These are phyloP conservation scores for Pseudocohnilembus persalinus DNA, from an alignment of 169 alveolate genomes.

Conservation along the genomic window DNA sequence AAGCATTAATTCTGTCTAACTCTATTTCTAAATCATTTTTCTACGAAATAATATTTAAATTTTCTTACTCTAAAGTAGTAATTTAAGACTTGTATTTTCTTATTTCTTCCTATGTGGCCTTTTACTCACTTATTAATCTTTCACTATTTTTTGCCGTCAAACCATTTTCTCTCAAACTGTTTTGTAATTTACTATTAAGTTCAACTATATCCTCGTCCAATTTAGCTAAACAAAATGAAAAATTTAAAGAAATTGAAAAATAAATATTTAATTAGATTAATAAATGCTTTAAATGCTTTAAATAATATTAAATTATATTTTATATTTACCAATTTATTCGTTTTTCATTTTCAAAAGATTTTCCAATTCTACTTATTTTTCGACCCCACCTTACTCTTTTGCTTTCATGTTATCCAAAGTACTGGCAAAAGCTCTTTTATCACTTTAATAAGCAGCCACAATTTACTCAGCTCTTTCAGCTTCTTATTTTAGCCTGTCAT, in stretches of 20 bases:
- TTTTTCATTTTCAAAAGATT: no score
- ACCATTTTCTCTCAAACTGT: background rate
- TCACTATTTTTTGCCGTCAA: background rate
- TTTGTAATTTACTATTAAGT: background rate
- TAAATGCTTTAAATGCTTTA: no score
- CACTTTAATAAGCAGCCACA: background rate
- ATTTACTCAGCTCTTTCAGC: background rate
- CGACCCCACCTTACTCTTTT: background rate
- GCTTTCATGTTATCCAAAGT: background rate
- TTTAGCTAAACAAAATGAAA: no score
- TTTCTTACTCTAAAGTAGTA: background rate
- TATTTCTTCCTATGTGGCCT: background rate
- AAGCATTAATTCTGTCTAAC: background rate
- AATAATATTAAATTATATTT: no score
- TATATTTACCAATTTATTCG: background rate
- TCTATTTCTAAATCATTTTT: background rate
- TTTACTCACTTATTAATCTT: background rate
- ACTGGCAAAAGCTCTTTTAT: background rate
- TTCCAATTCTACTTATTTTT: background rate
- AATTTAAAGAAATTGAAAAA: no score
- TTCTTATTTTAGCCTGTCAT: background rate
- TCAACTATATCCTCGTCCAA: no score
- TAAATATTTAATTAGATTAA: no score
- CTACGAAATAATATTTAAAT: background rate
- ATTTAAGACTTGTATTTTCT: background rate